Conservation (phyloP, 495 filamentous ascomycete genomes). For the Podospora australis region DNA sequence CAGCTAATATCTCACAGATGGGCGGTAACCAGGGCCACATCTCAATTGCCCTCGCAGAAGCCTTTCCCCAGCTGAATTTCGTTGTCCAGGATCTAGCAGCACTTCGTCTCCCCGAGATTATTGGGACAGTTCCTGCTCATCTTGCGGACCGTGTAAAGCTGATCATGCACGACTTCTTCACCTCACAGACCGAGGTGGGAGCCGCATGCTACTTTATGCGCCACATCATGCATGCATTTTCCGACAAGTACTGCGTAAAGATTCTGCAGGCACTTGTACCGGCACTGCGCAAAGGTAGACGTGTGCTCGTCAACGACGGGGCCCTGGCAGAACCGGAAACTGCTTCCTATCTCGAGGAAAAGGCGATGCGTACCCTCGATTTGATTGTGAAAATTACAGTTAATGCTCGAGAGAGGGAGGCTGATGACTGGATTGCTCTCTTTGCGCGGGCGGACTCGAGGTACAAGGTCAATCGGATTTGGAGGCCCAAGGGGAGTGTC, state of each 20-base stretch:
- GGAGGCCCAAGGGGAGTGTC: constrained; percentile 18
- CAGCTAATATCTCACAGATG: too few relatives aligned
- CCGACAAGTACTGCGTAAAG: constrained; percentile 45
- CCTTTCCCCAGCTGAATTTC: constrained; percentile 16
- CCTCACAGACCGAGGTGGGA: constrained; percentile 32
- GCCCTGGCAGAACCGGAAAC: constrained; percentile 33
- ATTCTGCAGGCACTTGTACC: constrained; percentile 47
- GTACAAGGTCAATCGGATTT: constrained; percentile 16
- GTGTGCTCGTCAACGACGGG: constrained; percentile 42
- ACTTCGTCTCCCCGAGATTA: constrained; percentile 18
- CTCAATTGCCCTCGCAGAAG: constrained; percentile 20
- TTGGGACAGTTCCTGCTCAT: constrained; percentile 15
- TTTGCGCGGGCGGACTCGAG: constrained; percentile 22
- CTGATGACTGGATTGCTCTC: constrained; percentile 20
- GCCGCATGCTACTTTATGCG: constrained; percentile 48
- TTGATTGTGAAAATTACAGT: constrained; percentile 22
- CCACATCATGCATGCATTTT: constrained; percentile 51
- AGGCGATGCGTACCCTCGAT: constrained; percentile 21
- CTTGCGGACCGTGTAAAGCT: constrained; percentile 16
- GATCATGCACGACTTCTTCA: constrained; percentile 47
- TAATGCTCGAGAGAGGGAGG: constrained; percentile 24
- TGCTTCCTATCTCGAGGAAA: constrained; percentile 17
- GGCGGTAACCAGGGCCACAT: constrained; percentile 25
- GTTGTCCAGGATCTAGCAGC: constrained; percentile 22
- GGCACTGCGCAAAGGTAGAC: constrained; percentile 41